Conservation (phyloP, 164 flowering plant genomes). For the Kalanchoe fedtschenkoi region DNA sequence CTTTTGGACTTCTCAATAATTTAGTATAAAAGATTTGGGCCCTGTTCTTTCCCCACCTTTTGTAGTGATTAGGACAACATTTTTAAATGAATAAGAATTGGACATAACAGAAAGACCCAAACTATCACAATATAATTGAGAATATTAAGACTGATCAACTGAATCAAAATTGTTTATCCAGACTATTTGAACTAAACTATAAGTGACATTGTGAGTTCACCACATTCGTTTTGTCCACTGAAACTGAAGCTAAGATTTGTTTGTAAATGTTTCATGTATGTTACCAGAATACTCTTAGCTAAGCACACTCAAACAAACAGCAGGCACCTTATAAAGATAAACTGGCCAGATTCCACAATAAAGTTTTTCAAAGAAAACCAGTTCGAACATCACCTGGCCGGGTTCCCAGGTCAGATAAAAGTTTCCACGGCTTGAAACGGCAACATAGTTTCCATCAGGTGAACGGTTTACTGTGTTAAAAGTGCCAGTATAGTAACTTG, state of each 20-base stretch:
- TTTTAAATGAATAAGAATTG: not conserved
- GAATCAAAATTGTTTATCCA: too few species aligned
- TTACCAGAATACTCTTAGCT: not conserved
- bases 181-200: too few species aligned
- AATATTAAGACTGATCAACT: not conserved
- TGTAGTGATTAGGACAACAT: too few species aligned
- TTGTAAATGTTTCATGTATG: too few species aligned
- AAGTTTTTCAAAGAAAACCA: slow-evolving; percentile 3
- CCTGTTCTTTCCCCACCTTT: too few species aligned
- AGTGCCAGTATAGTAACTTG: slow-evolving; percentile 95
- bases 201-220: not conserved
- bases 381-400: slow-evolving; percentile 59
- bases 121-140: not conserved
- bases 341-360: not conserved
- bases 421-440: slow-evolving; percentile 98
- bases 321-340: not conserved
- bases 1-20: not conserved
- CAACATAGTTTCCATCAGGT: slow-evolving; percentile 94
- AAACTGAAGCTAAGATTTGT: not conserved
- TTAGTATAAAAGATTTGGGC: not conserved
- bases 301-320: not conserved
- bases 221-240: not conserved
- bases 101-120: not conserved
- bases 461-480: slow-evolving; percentile 92
- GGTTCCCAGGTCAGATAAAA: slow-evolving; percentile 96